Base-by-base conservation (phyloP, 1,139 yeast species). In the Sugiyamaella pinicola region DNA sequence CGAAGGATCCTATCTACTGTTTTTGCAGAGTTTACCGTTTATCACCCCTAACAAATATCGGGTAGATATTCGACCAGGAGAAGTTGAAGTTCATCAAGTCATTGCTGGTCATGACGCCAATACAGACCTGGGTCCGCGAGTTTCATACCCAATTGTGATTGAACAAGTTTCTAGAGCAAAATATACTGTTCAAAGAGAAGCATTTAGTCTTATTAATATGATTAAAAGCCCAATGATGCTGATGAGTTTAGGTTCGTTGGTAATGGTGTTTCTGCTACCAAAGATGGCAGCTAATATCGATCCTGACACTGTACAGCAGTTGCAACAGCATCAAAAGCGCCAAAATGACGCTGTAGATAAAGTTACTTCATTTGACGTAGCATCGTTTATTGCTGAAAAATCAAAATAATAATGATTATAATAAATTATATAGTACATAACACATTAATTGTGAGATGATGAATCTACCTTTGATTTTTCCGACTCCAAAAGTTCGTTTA, bases 201-300 rank as follows among this genome's bases (percentile, higher is more conserved):
- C 61, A 21, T 72, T 72, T 53, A 66, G 69, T 40, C 52, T 70
- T 4, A 44, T 66, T 24, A 58, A 57, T 26, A 67, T 72, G 64
- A 47, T 72, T 49, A 65, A 64, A 57, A 67, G 66, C 52, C 75
- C 75, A 10, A 70, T 70, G 67, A 71, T 72, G 60, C 57, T 70
- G 37, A 55, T 73, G 61, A 61, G 71, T 26, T 43, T 72, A 19
- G 69, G 57, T 0, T 64, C 73, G 9, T 55, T 73, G 47, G 66
- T 58, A 10, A 55, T 70, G 58, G 73, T 72, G 12, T 62, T 70
- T 24, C 62, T 63, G 7, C 50, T 71, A 42, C 76, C 76, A 4
- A 62, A 64, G 40, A 34, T 71, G 54, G 57, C 67, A 39, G 68
- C 60, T 31, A 60, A 58, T 46, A 55, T 72, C 39, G 75, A 72